Evolutionary conservation across 768 basidiomycete species (phyloP).

Genomic region (Amanita inopinata): DNA sequence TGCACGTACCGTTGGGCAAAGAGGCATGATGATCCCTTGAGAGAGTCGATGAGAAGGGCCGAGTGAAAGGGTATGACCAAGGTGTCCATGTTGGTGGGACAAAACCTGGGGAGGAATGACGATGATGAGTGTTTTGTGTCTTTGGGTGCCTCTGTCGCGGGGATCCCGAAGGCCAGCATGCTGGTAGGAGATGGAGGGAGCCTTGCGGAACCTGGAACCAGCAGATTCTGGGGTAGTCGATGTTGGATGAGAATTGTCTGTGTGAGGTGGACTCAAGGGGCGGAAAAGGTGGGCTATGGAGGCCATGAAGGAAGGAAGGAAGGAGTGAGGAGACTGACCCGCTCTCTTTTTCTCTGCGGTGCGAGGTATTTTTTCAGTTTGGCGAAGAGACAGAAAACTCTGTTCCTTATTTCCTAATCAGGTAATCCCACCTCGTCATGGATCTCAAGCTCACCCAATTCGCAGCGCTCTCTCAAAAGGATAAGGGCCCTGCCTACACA

Average conservation of each 20-base stretch:
- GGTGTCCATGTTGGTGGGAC: conserved; percentile 45
- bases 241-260: too few relatives aligned
- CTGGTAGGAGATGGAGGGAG: conserved; percentile 48
- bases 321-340: too few relatives aligned
- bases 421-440: conserved; percentile 29
- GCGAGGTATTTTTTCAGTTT: too few relatives aligned
- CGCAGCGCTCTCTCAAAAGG: conserved; percentile 64
- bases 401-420: conserved; percentile 7
- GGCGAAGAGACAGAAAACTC: too few relatives aligned
- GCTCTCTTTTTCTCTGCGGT: too few relatives aligned
- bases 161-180: conserved; percentile 34
- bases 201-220: conserved; percentile 29
- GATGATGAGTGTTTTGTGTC: conserved; percentile 49
- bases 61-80: conserved; percentile 46
- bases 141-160: conserved; percentile 29
- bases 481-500: conserved; percentile 71
- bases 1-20: conserved; percentile 54
- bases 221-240: conserved; percentile 19
- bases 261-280: too few relatives aligned
- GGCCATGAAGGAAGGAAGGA: conserved; percentile 30
- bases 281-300: too few relatives aligned
- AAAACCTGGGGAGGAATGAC: conserved; percentile 57
- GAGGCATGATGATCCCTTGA: conserved; percentile 65
- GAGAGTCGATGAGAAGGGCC: conserved; percentile 53
- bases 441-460: conserved; percentile 58